Conservation (phyloP, 2,329 filamentous ascomycete genomes). For the Pseudophaeomoniella oleicola region DNA sequence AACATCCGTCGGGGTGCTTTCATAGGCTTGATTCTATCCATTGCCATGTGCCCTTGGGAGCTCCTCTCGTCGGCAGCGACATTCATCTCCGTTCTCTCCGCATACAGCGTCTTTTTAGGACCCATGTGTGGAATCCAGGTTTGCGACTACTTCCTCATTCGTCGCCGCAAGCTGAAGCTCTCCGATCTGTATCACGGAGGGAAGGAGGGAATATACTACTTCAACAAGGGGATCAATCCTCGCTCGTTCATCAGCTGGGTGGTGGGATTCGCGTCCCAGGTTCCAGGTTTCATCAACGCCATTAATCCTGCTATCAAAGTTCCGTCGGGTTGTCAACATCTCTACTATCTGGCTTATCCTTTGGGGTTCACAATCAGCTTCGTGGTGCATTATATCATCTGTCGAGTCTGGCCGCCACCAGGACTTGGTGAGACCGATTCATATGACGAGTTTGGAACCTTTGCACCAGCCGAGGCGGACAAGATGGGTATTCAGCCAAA, state of each 20-base stretch:
- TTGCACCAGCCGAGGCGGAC: slow-evolving; percentile 6
- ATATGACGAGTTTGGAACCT: slow-evolving; percentile 8
- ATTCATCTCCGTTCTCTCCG: slow-evolving; percentile 32
- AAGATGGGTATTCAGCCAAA: slow-evolving; percentile 6
- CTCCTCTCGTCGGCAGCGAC: slow-evolving; percentile 30
- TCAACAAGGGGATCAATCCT: slow-evolving; percentile 28
- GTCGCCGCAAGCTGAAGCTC: slow-evolving; percentile 24
- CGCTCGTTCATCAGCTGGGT: slow-evolving; percentile 27
- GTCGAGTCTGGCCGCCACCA: slow-evolving; percentile 10
- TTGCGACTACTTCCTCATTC: slow-evolving; percentile 19
- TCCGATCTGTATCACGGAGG: slow-evolving; percentile 26
- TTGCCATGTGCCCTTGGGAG: slow-evolving; percentile 37
- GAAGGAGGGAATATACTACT: slow-evolving; percentile 27
- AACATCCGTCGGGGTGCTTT: slow-evolving; percentile 42
- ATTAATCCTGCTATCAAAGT: slow-evolving; percentile 11
- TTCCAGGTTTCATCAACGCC: slow-evolving; percentile 16
- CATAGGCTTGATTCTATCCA: slow-evolving; percentile 28
- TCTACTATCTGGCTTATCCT: slow-evolving; percentile 29
- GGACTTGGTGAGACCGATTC: slow-evolving; percentile 9
- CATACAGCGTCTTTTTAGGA: slow-evolving; percentile 31
- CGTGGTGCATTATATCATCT: slow-evolving; percentile 17
- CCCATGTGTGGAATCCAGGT: slow-evolving; percentile 23
- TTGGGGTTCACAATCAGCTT: slow-evolving; percentile 26
- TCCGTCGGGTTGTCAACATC: slow-evolving; percentile 18
- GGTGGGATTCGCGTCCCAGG: slow-evolving; percentile 16